phyloP scores from a whole-genome alignment of 164 flowering plant species.

The grape (Vitis vinifera) region ASM3070453v1 NC_081810.1:8702501-8703000 shows the following conservation, averaged over 20 bases:
- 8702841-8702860: not conserved
- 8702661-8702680: not conserved
- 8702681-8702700: not conserved
- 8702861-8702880: not conserved
- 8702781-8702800: constrained; percentile 98
- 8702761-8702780: constrained; percentile 89
- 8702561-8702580: not conserved
- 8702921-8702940: not conserved
- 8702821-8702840: constrained; percentile 3
- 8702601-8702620: not conserved
- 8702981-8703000: not conserved
- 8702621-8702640: not conserved
- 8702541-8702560: not conserved
- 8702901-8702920: not conserved
- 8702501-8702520: too few species aligned
- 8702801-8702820: constrained; percentile 10
- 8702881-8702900: not conserved
- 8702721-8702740: constrained; percentile 76
- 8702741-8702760: constrained; percentile 90
- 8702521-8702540: too few species aligned
- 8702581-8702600: not conserved
- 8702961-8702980: not conserved
- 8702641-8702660: not conserved
- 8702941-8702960: not conserved
- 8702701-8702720: not conserved